Conservation (phyloP, 257 asterid species). For the Solanum phureja region DNA sequence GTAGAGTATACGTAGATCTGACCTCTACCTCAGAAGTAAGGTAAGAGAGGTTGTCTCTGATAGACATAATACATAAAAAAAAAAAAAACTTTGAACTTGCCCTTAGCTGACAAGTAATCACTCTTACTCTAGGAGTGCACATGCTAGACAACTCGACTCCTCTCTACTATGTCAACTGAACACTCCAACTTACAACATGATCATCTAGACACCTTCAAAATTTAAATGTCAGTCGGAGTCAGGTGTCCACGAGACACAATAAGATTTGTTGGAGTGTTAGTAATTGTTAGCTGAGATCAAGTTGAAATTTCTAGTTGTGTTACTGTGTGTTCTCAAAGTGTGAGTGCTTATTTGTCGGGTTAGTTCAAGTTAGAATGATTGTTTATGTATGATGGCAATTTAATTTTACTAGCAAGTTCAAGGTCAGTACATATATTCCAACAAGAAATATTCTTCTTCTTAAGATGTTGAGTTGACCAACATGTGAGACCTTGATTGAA, state of each 20-base stretch:
- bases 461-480: not conserved
- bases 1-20: not conserved
- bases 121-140: not conserved
- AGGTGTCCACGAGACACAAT: not conserved
- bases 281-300: not conserved
- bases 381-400: not conserved
- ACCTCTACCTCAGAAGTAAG: not conserved
- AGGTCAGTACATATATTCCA: not conserved
- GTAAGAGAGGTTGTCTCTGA: not conserved
- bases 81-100: too few species aligned
- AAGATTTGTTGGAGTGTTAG: not conserved
- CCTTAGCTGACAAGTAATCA: not conserved
- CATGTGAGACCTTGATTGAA: not conserved
- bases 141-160: not conserved
- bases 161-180: not conserved
- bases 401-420: too few species aligned
- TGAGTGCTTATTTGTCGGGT: too few species aligned
- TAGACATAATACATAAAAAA: not conserved
- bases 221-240: too few species aligned
- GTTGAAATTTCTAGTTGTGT: not conserved
- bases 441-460: not conserved
- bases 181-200: not conserved
- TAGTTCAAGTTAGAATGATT: not conserved
- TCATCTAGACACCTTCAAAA: not conserved
- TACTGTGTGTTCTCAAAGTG: too few species aligned